Evolutionary conservation across 2,329 filamentous ascomycete genomes (phyloP).

Genomic region (Pseudovirgaria hyperparasitica): DNA sequence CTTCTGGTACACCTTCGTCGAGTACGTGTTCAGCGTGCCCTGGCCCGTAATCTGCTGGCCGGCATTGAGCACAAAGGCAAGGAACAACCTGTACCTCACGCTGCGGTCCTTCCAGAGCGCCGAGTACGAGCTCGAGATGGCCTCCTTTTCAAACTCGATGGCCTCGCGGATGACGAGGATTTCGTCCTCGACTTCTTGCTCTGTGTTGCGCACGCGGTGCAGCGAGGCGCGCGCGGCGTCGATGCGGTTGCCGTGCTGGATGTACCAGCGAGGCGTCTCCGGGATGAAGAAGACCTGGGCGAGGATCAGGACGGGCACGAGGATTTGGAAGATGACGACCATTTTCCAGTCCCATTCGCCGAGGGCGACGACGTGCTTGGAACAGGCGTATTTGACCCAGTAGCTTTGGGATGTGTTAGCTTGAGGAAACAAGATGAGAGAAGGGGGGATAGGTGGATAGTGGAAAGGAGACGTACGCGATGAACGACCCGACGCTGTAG

Average conservation of each 20-base stretch:
- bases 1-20: slow-evolving; percentile 61
- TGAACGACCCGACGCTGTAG: slow-evolving; percentile 52
- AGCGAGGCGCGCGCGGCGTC: slow-evolving; percentile 48
- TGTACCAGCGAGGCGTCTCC: slow-evolving; percentile 56
- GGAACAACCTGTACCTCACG: slow-evolving; percentile 50
- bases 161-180: slow-evolving; percentile 52
- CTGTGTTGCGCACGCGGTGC: slow-evolving; percentile 47
- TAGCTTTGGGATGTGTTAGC: no score
- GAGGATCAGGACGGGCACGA: slow-evolving; percentile 53
- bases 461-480: no score
- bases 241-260: slow-evolving; percentile 47
- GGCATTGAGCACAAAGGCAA: slow-evolving; percentile 55
- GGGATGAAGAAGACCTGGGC: slow-evolving; percentile 47
- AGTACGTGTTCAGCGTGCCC: slow-evolving; percentile 61
- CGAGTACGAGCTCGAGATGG: slow-evolving; percentile 47
- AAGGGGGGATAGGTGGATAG: no score
- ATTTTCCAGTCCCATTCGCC: slow-evolving; percentile 65
- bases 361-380: slow-evolving; percentile 39
- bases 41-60: slow-evolving; percentile 63
- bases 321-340: slow-evolving; percentile 59
- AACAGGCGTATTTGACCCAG: slow-evolving; percentile 53
- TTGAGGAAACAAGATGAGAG: no score
- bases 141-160: slow-evolving; percentile 59
- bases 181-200: slow-evolving; percentile 55
- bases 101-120: slow-evolving; percentile 60